Evolutionary conservation across 2,329 filamentous ascomycete species (phyloP).

Genomic region (Nemania abortiva): DNA sequence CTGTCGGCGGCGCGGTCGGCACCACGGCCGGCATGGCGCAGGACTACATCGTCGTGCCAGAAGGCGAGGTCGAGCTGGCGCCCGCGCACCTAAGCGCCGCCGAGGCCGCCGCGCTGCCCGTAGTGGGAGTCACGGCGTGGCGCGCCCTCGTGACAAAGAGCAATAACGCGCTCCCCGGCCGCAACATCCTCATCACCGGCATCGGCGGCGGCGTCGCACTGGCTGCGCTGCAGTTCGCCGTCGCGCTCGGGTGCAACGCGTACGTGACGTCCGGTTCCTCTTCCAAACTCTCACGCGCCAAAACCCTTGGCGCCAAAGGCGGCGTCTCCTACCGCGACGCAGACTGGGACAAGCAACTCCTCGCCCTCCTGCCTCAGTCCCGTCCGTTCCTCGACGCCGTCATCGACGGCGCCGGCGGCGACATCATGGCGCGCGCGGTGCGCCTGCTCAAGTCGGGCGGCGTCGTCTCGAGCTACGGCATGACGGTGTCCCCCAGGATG

Average conservation of each 20-base stretch:
- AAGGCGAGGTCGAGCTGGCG: constrained; percentile 79
- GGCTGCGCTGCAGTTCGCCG: constrained; percentile 82
- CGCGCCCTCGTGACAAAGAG: constrained; percentile 85
- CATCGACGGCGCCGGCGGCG: constrained; percentile 90
- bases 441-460: constrained; percentile 84
- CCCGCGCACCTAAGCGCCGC: constrained; percentile 77
- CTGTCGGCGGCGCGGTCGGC: constrained; percentile 76
- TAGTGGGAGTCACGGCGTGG: constrained; percentile 91
- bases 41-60: constrained; percentile 77
- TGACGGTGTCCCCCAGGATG: constrained; percentile 89
- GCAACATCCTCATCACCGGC: constrained; percentile 87
- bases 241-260: constrained; percentile 79
- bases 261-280: constrained; percentile 82
- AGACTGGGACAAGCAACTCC: constrained; percentile 84
- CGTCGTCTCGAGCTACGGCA: constrained; percentile 88
- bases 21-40: constrained; percentile 76
- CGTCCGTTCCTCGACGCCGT: constrained; percentile 82
- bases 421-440: constrained; percentile 75
- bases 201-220: constrained; percentile 94
- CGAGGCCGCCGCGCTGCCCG: constrained; percentile 85
- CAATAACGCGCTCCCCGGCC: constrained; percentile 68
- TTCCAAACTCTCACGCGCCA: constrained; percentile 80
- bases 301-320: constrained; percentile 77
- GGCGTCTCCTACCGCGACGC: constrained; percentile 85
- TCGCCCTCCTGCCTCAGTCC: constrained; percentile 70